Evolutionary conservation across 2,329 filamentous ascomycete genomes (phyloP).

Genomic region (Claviceps digitariae): DNA sequence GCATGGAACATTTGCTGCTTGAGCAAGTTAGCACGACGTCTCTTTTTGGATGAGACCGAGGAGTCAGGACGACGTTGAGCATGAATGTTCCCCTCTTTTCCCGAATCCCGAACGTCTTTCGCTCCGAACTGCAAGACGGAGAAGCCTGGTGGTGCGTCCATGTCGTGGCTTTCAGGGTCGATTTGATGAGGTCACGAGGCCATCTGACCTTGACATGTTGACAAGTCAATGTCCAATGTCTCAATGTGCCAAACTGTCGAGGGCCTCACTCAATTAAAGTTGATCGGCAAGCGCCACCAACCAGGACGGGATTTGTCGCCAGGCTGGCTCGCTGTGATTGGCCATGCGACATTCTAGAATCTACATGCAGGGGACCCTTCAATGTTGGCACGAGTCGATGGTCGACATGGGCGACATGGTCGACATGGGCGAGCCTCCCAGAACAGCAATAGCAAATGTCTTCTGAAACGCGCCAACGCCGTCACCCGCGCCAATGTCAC

Average conservation of each 20-base stretch:
- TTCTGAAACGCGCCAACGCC: no score
- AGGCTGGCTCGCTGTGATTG: background rate
- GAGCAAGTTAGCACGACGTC: background rate
- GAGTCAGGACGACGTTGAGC: background rate
- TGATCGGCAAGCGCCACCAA: background rate
- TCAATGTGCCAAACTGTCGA: background rate
- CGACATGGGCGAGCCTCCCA: no score
- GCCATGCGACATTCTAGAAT: background rate
- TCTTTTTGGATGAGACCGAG: no score
- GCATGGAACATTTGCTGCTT: background rate
- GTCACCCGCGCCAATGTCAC: no score
- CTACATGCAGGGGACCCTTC: background rate
- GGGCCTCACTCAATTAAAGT: background rate
- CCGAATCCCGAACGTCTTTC: no score
- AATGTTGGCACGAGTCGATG: background rate
- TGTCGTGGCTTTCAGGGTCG: no score
- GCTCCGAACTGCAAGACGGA: no score
- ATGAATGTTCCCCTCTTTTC: background rate
- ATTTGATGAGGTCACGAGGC: no score
- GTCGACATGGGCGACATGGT: no score
- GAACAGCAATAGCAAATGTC: no score
- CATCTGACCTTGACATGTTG: background rate
- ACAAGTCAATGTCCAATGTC: background rate
- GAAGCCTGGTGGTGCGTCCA: no score
- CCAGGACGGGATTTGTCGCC: background rate